Evolutionary conservation across 2,329 filamentous ascomycete genomes (phyloP).

Genomic region (Canariomyces notabilis): DNA sequence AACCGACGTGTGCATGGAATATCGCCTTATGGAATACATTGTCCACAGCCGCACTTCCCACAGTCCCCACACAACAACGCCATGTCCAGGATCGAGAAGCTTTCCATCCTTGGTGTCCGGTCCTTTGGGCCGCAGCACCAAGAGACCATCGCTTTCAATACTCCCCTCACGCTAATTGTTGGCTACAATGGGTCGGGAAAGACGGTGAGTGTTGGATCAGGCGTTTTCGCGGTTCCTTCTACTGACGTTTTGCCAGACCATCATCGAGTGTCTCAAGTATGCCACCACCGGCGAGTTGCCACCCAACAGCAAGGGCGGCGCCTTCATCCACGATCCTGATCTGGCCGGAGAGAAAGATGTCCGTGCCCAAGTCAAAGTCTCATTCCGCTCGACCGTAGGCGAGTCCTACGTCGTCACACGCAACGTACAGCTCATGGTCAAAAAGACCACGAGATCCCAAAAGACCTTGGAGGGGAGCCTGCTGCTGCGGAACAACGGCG

Average conservation of each 20-base stretch:
- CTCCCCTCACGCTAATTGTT: constrained; percentile 91
- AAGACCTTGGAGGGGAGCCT: constrained; percentile 84
- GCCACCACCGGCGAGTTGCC: constrained; percentile 91
- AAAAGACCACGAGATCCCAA: constrained; percentile 68
- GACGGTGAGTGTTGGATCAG: constrained; percentile 45
- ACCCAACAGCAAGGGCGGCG: constrained; percentile 82
- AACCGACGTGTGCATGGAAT: background rate
- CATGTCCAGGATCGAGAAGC: constrained; percentile 81
- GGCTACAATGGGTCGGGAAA: constrained; percentile 97
- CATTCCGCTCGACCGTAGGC: constrained; percentile 74
- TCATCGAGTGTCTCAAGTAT: constrained; percentile 98
- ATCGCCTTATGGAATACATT: constrained; percentile 2
- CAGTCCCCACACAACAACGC: constrained; percentile 2
- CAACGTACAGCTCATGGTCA: constrained; percentile 79
- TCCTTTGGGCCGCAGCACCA: constrained; percentile 74
- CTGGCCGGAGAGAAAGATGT: constrained; percentile 83
- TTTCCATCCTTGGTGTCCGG: constrained; percentile 76
- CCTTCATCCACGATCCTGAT: constrained; percentile 98
- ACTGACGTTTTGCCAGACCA: constrained; percentile 48
- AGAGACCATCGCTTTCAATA: constrained; percentile 77
- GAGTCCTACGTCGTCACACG: constrained; percentile 78
- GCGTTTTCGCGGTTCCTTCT: constrained; percentile 37
- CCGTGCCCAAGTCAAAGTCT: constrained; percentile 83
- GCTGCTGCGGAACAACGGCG: constrained; percentile 70
- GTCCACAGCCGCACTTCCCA: too few relatives aligned